These are phyloP conservation scores for Pyrenochaeta sp. DNA, from an alignment of 2,329 filamentous ascomycete genomes.

Conservation along the genomic window DNA sequence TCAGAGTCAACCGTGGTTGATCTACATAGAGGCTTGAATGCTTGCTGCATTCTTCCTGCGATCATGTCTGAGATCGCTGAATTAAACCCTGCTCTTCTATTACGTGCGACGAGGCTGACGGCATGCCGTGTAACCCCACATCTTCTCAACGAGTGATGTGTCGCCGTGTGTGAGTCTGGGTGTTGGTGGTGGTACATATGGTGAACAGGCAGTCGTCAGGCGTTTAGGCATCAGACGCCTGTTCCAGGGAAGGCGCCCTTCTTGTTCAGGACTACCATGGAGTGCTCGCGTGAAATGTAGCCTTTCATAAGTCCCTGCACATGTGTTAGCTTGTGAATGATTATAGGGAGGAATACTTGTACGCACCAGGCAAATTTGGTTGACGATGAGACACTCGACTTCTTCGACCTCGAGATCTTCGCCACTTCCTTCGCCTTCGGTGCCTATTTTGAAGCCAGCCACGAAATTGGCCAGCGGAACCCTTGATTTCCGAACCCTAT, in stretches of 20 bases:
- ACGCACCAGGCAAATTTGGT: conserved; percentile 96
- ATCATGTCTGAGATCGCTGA: neutral
- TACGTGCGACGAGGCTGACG: conserved; percentile 1
- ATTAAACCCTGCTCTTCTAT: neutral
- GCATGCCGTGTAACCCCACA: conserved; percentile 1
- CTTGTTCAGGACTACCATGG: conserved; percentile 92
- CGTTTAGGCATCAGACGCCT: conserved; percentile 60
- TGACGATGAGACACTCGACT: conserved; percentile 92
- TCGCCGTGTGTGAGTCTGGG: conserved; percentile 8
- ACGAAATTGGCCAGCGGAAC: conserved; percentile 85
- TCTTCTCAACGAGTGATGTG: conserved; percentile 11
- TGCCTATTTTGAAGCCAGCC: conserved; percentile 80
- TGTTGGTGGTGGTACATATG: conserved; percentile 18
- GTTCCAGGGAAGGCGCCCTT: conserved; percentile 93
- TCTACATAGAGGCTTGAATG: too few species aligned
- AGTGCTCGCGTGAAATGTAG: conserved; percentile 90
- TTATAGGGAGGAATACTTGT: neutral
- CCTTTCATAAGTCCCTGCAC: conserved; percentile 91
- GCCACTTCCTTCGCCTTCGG: conserved; percentile 59
- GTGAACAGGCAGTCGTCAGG: conserved; percentile 13
- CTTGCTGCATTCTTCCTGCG: too few species aligned
- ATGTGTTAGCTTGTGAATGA: conserved; percentile 21
- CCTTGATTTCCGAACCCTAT: conserved; percentile 73
- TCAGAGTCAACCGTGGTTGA: too few species aligned
- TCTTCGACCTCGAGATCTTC: conserved; percentile 83